Evolutionary conservation across 192 early-diverging fungal genomes (phyloP).

Genomic region (Mortierella claussenii): DNA sequence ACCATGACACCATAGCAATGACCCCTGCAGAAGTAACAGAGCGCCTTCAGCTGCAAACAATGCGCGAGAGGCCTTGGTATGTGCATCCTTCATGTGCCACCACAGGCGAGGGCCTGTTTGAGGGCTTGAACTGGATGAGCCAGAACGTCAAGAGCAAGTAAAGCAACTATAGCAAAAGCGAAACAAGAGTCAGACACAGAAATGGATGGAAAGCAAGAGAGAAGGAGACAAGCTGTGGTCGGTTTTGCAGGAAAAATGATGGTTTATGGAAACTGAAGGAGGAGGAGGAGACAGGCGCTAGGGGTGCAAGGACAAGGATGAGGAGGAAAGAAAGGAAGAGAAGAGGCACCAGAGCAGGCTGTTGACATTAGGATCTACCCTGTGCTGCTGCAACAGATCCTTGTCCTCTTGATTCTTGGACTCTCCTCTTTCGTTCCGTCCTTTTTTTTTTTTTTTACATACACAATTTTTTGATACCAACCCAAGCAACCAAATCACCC

Average conservation of each 20-base stretch:
- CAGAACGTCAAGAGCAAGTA: slow-evolving; percentile 76
- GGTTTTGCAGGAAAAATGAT: slow-evolving; percentile 5
- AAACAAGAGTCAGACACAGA: background rate
- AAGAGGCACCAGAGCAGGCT: background rate
- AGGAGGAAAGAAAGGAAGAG: background rate
- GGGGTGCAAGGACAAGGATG: background rate
- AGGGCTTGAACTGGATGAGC: slow-evolving; percentile 88
- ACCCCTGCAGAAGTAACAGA: slow-evolving; percentile 95
- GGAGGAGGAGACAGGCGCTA: background rate
- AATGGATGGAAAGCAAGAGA: background rate
- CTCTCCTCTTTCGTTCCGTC: background rate
- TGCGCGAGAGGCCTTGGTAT: slow-evolving; percentile 94
- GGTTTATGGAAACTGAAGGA: background rate
- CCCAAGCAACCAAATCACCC: no score
- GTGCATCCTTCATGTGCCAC: slow-evolving; percentile 88
- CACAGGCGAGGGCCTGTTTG: slow-evolving; percentile 85
- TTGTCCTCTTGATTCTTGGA: no score
- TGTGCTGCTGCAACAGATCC: no score
- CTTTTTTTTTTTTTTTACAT: background rate
- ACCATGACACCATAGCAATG: no score
- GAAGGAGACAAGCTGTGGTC: background rate
- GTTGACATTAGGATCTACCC: no score
- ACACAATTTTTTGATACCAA: no score
- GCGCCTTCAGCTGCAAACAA: slow-evolving; percentile 83
- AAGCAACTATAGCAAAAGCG: slow-evolving; percentile 2